These are phyloP conservation scores for Podila minutissima DNA, from an alignment of 192 early-diverging fungal genomes.

Conservation along the genomic window DNA sequence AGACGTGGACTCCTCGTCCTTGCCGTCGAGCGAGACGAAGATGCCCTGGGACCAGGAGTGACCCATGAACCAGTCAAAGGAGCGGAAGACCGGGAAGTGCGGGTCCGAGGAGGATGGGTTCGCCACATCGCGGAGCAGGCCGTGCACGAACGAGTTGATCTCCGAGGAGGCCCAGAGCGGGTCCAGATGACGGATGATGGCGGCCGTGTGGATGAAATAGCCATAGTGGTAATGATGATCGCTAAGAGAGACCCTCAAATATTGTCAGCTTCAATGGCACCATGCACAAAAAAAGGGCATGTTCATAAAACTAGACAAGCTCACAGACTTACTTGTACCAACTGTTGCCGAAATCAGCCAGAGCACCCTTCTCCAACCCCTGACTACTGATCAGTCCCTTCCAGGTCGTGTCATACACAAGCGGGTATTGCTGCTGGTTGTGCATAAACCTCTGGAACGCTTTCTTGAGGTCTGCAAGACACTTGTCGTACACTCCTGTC, in stretches of 20 bases:
- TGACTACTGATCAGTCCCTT: conserved; percentile 31
- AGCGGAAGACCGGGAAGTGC: conserved; percentile 37
- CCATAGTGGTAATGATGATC: conserved; percentile 53
- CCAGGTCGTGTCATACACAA: conserved; percentile 45
- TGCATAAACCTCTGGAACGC: conserved; percentile 28
- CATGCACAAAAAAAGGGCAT: background rate
- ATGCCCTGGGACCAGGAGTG: conserved; percentile 53
- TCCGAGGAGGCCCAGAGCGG: conserved; percentile 11
- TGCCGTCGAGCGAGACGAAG: conserved; percentile 40
- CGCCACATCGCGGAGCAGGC: conserved; percentile 35
- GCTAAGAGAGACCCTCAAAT: conserved; percentile 1
- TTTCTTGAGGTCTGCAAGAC: conserved; percentile 25
- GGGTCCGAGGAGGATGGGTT: conserved; percentile 26
- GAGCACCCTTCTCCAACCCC: conserved; percentile 19
- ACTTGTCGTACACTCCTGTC: conserved; percentile 1
- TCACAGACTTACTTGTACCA: conserved; percentile 52
- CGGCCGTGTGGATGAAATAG: conserved; percentile 46
- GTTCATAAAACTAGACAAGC: background rate
- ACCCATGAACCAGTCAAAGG: conserved; percentile 51
- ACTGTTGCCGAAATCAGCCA: conserved; percentile 43
- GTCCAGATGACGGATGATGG: conserved; percentile 44
- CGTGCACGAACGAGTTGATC: conserved; percentile 10
- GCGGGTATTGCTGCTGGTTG: conserved; percentile 27
- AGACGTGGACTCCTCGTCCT: conserved; percentile 48
- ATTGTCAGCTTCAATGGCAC: too few relatives aligned